Evolutionary conservation across 495 filamentous ascomycete species (phyloP).

Genomic region (Hypomontagnella monticulosa): DNA sequence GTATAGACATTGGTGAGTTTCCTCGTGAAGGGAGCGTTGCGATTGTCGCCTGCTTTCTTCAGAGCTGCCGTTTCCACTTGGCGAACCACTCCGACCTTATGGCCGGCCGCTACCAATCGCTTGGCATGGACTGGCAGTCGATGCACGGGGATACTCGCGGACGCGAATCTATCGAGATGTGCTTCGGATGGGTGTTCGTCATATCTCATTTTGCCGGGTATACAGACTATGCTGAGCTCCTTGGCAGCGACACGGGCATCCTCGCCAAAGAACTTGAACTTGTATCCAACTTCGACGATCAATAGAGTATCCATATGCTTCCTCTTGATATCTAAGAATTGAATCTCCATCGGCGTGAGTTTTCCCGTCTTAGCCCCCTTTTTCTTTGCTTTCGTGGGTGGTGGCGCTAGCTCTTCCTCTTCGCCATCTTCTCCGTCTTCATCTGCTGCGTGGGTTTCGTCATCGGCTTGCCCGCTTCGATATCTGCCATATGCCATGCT

Average conservation of each 20-base stretch:
- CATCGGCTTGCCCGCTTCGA: slow-evolving; percentile 60
- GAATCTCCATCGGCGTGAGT: slow-evolving; percentile 93
- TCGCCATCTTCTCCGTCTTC: slow-evolving; percentile 62
- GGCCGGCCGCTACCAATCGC: slow-evolving; percentile 86
- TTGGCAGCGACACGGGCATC: slow-evolving; percentile 91
- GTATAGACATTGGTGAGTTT: slow-evolving; percentile 98
- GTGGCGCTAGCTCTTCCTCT: slow-evolving; percentile 63
- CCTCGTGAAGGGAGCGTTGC: slow-evolving; percentile 89
- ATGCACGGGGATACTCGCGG: slow-evolving; percentile 93
- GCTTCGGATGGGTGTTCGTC: slow-evolving; percentile 97
- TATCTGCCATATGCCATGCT: slow-evolving; percentile 76
- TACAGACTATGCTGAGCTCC: slow-evolving; percentile 94
- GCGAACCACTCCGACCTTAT: slow-evolving; percentile 95
- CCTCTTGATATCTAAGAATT: slow-evolving; percentile 91
- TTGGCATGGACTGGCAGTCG: slow-evolving; percentile 95
- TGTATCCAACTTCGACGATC: slow-evolving; percentile 95
- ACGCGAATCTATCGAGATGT: slow-evolving; percentile 91
- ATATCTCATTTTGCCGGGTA: slow-evolving; percentile 92
- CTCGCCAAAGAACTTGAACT: slow-evolving; percentile 98
- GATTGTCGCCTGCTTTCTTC: slow-evolving; percentile 95
- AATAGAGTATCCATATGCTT: slow-evolving; percentile 90
- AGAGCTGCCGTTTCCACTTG: slow-evolving; percentile 98
- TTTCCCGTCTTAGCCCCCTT: slow-evolving; percentile 81
- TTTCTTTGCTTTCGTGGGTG: slow-evolving; percentile 61
- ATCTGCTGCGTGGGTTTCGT: slow-evolving; percentile 58